phyloP scores from a whole-genome alignment of 345 rosid species.

The Ricinus communis region DNA sequence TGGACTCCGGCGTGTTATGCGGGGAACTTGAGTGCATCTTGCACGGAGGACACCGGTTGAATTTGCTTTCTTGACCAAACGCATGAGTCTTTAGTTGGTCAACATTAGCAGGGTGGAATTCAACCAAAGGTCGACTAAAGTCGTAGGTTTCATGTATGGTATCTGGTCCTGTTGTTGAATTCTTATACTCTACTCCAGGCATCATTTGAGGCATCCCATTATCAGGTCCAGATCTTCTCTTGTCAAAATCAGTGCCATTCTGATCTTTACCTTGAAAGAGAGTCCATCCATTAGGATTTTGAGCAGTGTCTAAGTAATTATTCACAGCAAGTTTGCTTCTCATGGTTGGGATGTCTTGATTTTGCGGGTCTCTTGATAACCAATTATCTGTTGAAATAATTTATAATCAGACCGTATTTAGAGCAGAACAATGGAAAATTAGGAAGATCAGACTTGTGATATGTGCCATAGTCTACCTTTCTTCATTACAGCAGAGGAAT shows the following conservation, averaged over 20 bases:
- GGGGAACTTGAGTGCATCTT: constrained; percentile 51
- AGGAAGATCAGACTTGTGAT: neutral
- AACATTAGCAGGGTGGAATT: constrained; percentile 33
- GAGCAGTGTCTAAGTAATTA: constrained; percentile 51
- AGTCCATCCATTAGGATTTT: constrained; percentile 57
- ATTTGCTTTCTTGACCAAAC: constrained; percentile 48
- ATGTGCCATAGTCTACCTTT: constrained; percentile 48
- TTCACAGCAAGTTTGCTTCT: constrained; percentile 53
- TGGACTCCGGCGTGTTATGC: constrained; percentile 43
- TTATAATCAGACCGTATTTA: neutral
- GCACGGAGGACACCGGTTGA: constrained; percentile 40
- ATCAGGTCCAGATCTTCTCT: constrained; percentile 52
- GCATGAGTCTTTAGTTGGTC: constrained; percentile 33
- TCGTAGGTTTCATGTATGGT: constrained; percentile 24
- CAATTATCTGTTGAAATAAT: constrained; percentile 40
- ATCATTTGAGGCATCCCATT: constrained; percentile 29
- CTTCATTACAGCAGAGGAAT: constrained; percentile 54
- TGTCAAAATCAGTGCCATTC: constrained; percentile 44
- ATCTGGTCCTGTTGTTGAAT: neutral
- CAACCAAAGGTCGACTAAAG: constrained; percentile 39
- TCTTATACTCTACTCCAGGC: neutral
- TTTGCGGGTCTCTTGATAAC: constrained; percentile 75
- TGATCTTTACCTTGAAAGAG: constrained; percentile 58
- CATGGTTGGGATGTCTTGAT: constrained; percentile 74
- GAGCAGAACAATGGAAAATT: neutral